Evolutionary conservation across 2,329 filamentous ascomycete species (phyloP).

Genomic region (Pyrenophora graminea): DNA sequence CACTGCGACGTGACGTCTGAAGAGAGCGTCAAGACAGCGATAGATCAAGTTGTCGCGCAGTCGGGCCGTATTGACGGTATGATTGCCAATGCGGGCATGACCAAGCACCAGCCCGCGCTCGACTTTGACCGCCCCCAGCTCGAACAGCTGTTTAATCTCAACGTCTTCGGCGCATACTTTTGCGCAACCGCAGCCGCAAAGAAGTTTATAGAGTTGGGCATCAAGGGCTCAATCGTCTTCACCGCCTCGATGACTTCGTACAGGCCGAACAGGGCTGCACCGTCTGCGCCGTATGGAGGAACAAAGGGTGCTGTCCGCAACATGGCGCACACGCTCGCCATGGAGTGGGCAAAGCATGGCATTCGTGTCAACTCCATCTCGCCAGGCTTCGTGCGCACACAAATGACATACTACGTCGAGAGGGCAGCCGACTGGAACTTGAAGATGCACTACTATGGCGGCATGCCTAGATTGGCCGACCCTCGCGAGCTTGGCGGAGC

Average conservation of each 20-base stretch:
- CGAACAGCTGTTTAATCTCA: conserved; percentile 54
- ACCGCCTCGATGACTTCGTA: conserved; percentile 57
- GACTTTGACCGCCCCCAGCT: conserved; percentile 57
- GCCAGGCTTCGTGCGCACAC: conserved; percentile 84
- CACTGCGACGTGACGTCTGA: conserved; percentile 57
- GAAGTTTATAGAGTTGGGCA: conserved; percentile 51
- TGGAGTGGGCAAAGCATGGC: conserved; percentile 80
- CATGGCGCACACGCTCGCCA: conserved; percentile 64
- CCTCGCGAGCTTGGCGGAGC: conserved; percentile 57
- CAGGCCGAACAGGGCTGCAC: conserved; percentile 56
- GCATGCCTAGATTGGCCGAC: conserved; percentile 57
- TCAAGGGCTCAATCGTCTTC: conserved; percentile 56
- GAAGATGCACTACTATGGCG: conserved; percentile 60
- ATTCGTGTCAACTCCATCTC: conserved; percentile 86
- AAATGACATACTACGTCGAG: conserved; percentile 57
- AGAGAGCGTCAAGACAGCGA: conserved; percentile 50
- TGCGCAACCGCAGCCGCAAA: conserved; percentile 54
- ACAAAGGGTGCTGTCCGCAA: conserved; percentile 51
- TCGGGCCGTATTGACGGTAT: conserved; percentile 56
- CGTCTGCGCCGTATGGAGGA: conserved; percentile 54
- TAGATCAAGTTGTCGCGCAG: conserved; percentile 55
- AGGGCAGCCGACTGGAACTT: conserved; percentile 56
- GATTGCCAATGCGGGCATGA: conserved; percentile 58
- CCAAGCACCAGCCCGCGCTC: conserved; percentile 58
- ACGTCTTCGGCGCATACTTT: conserved; percentile 54